Conservation (phyloP, 768 basidiomycete genomes). For the Calocybe gangraenosa region DNA sequence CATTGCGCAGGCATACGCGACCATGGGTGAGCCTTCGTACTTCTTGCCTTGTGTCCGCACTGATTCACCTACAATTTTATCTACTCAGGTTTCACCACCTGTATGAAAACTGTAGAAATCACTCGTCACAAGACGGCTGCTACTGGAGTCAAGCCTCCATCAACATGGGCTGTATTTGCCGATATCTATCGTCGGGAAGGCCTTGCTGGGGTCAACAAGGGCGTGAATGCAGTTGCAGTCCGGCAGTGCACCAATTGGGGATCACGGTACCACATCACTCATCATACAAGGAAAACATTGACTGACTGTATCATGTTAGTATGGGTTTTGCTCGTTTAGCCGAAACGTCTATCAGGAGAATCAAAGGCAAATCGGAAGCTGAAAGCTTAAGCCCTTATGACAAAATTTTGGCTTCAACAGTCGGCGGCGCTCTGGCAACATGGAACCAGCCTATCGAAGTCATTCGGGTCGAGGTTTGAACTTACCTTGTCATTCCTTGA, state of each 20-base stretch:
- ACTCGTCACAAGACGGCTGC: conserved; percentile 92
- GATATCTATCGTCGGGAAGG: conserved; percentile 95
- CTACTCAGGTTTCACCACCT: conserved; percentile 99
- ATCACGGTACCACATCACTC: conserved; percentile 56
- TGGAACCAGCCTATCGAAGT: conserved; percentile 99
- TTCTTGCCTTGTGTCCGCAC: conserved; percentile 1
- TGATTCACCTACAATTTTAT: too few relatives aligned
- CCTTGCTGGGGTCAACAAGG: conserved; percentile 96
- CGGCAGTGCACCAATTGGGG: conserved; percentile 95
- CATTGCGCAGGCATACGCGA: conserved; percentile 96
- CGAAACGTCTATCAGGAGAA: conserved; percentile 71
- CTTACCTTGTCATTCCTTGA: conserved; percentile 6
- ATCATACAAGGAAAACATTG: background rate
- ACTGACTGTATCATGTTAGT: conserved; percentile 32
- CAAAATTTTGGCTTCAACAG: conserved; percentile 82
- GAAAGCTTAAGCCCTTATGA: conserved; percentile 75
- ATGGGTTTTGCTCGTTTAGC: conserved; percentile 97
- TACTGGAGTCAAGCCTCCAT: conserved; percentile 79
- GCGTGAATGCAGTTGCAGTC: conserved; percentile 92
- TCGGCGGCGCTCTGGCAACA: conserved; percentile 93
- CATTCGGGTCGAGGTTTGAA: conserved; percentile 82
- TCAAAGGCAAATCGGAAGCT: conserved; percentile 73
- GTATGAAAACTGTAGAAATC: conserved; percentile 99
- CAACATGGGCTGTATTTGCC: conserved; percentile 90
- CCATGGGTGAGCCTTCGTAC: conserved; percentile 80